Percentiles rank a stretch among this genome's conserved stretches.
phyloP scores from a whole-genome alignment of 192 early-diverging fungal species.

The Mycoemilia scoparia region DNA sequence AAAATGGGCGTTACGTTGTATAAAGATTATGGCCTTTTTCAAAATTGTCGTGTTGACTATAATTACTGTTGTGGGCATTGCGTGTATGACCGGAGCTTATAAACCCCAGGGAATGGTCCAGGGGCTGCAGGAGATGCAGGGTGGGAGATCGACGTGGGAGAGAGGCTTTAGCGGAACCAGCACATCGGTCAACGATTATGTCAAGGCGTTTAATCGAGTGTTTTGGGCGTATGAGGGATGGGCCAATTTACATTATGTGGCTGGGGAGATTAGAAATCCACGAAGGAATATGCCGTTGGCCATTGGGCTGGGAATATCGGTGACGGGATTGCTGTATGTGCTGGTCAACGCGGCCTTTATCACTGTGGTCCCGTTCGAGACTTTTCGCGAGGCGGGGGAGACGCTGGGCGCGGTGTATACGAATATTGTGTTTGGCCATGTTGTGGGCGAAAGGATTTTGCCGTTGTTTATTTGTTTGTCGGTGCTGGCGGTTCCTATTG shows the following conservation, averaged over 20 bases:
- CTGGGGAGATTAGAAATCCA: constrained; percentile 70
- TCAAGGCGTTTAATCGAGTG: constrained; percentile 30
- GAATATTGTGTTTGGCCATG: constrained; percentile 31
- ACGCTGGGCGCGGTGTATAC: constrained; percentile 41
- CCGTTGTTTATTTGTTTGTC: constrained; percentile 35
- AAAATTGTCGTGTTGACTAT: constrained; percentile 49
- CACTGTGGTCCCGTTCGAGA: constrained; percentile 48
- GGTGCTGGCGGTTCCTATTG: constrained; percentile 25
- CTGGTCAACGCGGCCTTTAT: constrained; percentile 70
- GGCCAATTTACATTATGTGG: constrained; percentile 63
- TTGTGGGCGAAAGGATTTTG: constrained; percentile 28
- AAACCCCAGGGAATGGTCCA: too few species aligned
- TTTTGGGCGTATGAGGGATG: constrained; percentile 43
- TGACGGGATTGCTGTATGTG: constrained; percentile 55
- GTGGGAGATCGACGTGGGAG: constrained; percentile 32
- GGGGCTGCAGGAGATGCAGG: constrained; percentile 41
- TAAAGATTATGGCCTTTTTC: constrained; percentile 50
- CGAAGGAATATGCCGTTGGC: constrained; percentile 60
- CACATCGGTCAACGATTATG: constrained; percentile 21
- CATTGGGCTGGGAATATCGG: constrained; percentile 49
- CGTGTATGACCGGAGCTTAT: too few species aligned
- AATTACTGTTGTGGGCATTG: constrained; percentile 49
- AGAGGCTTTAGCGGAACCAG: constrained; percentile 44
- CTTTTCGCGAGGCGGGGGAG: constrained; percentile 44
- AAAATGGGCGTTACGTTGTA: constrained; percentile 41